Evolutionary conservation across 2,329 filamentous ascomycete genomes (phyloP).

Genomic region (Verticillium longisporum): DNA sequence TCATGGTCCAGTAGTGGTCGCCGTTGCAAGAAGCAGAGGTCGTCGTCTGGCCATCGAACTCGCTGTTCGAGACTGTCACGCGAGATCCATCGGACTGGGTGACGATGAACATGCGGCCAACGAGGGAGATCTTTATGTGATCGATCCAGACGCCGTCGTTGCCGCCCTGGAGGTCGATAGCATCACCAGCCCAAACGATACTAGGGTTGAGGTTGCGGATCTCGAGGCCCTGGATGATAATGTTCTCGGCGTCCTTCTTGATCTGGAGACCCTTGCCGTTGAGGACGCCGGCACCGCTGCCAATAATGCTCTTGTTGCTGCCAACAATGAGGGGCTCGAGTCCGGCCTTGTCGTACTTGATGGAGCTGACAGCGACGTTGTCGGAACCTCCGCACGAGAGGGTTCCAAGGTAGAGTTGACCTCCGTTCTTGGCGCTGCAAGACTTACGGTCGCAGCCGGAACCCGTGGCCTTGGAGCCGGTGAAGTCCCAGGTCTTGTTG

Average conservation of each 20-base stretch:
- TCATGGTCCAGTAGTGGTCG: constrained; percentile 55
- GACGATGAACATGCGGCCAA: constrained; percentile 55
- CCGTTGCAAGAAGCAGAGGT: constrained; percentile 50
- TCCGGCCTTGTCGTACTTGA: constrained; percentile 7
- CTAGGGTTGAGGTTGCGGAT: constrained; percentile 7
- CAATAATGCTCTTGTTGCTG: constrained; percentile 7
- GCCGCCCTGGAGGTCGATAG: constrained; percentile 23
- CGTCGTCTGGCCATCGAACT: constrained; percentile 47
- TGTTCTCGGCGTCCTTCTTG: constrained; percentile 1
- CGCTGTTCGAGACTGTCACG: constrained; percentile 53
- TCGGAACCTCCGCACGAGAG: constrained; percentile 7
- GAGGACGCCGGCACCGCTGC: constrained; percentile 5
- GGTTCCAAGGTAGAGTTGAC: constrained; percentile 12
- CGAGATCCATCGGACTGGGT: constrained; percentile 45
- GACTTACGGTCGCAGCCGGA: constrained; percentile 18
- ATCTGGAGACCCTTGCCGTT: constrained; percentile 7
- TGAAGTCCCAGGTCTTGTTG: constrained; percentile 20
- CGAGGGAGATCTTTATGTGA: constrained; percentile 48
- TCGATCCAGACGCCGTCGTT: constrained; percentile 41
- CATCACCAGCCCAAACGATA: constrained; percentile 8
- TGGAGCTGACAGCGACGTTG: neutral
- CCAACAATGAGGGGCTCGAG: constrained; percentile 5
- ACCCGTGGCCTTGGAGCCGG: constrained; percentile 14
- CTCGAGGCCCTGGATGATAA: constrained; percentile 9
- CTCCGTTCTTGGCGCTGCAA: constrained; percentile 12